These are phyloP conservation scores for Trifolium repens DNA, from an alignment of 306 rosid species.

Conservation along the genomic window DNA sequence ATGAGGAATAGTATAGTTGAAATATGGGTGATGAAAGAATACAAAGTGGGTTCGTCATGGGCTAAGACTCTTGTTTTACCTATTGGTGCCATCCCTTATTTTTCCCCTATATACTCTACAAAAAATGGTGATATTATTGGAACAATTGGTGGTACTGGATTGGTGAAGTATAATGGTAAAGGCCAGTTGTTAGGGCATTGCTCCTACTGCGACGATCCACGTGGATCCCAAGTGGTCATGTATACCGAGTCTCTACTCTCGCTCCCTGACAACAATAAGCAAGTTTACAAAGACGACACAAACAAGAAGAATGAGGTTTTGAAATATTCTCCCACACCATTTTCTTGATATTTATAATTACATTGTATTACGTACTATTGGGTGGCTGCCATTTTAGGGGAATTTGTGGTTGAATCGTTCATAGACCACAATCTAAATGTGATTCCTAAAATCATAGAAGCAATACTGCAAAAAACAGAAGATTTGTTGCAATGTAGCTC, in stretches of 20 bases:
- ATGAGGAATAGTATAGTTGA: not conserved
- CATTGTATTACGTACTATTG: too few relatives aligned
- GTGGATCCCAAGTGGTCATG: not conserved
- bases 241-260: conserved; percentile 37
- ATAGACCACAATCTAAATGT: too few relatives aligned
- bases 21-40: conserved; percentile 44
- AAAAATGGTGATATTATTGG: conserved; percentile 32
- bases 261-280: not conserved
- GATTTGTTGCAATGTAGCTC: too few relatives aligned
- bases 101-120: conserved; percentile 6
- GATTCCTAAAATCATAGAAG: too few relatives aligned
- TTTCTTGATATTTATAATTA: not conserved
- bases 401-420: not conserved
- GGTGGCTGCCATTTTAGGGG: not conserved
- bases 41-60: conserved; percentile 40
- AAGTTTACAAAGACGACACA: not conserved
- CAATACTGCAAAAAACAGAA: too few relatives aligned
- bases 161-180: conserved; percentile 23
- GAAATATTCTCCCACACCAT: not conserved
- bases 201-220: not conserved
- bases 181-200: conserved; percentile 20
- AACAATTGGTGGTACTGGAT: not conserved
- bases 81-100: not conserved
- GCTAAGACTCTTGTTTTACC: conserved; percentile 18
- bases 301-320: not conserved